phyloP scores from a whole-genome alignment of 371 early-diverging fungal species.

The Massospora cicadina region DNA sequence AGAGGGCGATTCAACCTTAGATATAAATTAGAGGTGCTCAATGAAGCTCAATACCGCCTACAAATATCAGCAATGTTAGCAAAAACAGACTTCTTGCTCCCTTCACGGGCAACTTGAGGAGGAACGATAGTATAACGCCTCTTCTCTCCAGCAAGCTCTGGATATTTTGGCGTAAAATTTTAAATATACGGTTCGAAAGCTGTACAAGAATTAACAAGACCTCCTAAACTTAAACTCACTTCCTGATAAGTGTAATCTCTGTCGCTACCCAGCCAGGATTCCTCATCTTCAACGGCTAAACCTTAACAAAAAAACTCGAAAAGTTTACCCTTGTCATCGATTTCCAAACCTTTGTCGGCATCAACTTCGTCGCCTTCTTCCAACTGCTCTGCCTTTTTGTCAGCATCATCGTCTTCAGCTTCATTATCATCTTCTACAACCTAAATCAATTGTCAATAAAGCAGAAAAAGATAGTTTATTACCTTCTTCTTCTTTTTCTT shows the following conservation, averaged over 20 bases:
- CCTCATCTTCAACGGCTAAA: constrained; percentile 19
- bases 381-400: too few relatives aligned
- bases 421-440: constrained; percentile 26
- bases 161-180: constrained; percentile 81
- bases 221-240: constrained; percentile 21
- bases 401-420: constrained; percentile 39
- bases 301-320: not conserved
- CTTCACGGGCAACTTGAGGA: constrained; percentile 82
- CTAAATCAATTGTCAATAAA: not conserved
- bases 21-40: not conserved
- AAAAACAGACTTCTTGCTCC: constrained; percentile 90
- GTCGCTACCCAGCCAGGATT: constrained; percentile 72
- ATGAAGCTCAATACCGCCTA: constrained; percentile 30
- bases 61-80: constrained; percentile 88
- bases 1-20: constrained; percentile 78
- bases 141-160: constrained; percentile 83
- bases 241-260: constrained; percentile 91
- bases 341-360: not conserved
- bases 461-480: not conserved
- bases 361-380: constrained; percentile 46
- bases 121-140: constrained; percentile 84
- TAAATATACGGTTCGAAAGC: constrained; percentile 84
- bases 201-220: constrained; percentile 14
- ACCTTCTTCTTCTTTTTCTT: constrained; percentile 59
- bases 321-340: not conserved